Evolutionary conservation across 495 filamentous ascomycete genomes (phyloP).

Genomic region (Poronia punctata): DNA sequence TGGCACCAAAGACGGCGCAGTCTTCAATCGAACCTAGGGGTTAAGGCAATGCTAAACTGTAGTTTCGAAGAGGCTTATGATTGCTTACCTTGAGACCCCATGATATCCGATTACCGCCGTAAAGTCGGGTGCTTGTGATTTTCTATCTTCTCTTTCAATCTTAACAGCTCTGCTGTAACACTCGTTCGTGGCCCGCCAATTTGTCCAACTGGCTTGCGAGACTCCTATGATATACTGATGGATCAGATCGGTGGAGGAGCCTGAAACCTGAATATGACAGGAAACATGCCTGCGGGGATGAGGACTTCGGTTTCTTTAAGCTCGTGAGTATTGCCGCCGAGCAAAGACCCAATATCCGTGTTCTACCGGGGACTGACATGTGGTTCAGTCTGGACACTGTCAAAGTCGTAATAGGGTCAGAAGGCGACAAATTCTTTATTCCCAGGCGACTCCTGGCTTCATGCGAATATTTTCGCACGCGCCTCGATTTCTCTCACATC

Average conservation of each 20-base stretch:
- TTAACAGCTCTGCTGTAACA: no score
- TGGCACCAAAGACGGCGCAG: no score
- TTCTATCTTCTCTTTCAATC: no score
- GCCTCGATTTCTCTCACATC: slow-evolving; percentile 19
- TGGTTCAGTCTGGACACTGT: slow-evolving; percentile 27
- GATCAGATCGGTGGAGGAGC: no score
- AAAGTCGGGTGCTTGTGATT: no score
- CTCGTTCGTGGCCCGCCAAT: no score
- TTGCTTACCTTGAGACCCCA: no score
- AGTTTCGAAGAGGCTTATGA: no score
- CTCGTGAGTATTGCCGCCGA: slow-evolving; percentile 13
- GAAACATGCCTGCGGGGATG: slow-evolving; percentile 11
- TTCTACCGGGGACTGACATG: slow-evolving; percentile 10
- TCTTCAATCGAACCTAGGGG: no score
- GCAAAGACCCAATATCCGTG: neutral
- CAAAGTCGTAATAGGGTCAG: slow-evolving; percentile 35
- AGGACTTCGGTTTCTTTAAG: slow-evolving; percentile 11
- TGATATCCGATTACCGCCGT: no score
- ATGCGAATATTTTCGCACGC: slow-evolving; percentile 31
- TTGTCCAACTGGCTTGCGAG: neutral
- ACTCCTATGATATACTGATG: neutral
- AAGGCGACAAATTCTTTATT: slow-evolving; percentile 34
- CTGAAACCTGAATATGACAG: slow-evolving; percentile 18
- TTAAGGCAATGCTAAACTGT: no score
- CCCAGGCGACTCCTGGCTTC: slow-evolving; percentile 34